Evolutionary conservation across 1,284 basidiomycete species (phyloP).

Genomic region (Earliella scabrosa): DNA sequence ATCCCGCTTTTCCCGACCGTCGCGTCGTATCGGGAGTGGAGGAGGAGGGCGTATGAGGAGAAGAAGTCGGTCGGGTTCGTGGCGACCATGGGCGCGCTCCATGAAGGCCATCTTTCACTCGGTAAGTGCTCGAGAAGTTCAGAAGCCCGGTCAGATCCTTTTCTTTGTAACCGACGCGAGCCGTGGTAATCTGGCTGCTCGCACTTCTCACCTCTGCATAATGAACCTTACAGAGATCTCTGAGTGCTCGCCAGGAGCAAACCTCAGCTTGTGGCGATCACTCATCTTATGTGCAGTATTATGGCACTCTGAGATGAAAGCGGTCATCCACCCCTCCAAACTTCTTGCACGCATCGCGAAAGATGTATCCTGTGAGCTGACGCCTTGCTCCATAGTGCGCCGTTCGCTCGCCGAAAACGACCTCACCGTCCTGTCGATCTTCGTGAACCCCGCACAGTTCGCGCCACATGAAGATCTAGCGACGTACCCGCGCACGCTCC

Average conservation of each 20-base stretch:
- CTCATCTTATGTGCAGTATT: no score
- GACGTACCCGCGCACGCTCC: slow-evolving; percentile 88
- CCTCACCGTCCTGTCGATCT: slow-evolving; percentile 91
- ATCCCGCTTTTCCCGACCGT: slow-evolving; percentile 83
- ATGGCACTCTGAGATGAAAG: no score
- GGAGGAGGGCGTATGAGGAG: slow-evolving; percentile 61
- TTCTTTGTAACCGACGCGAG: no score
- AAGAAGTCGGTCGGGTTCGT: slow-evolving; percentile 87
- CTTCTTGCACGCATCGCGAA: no score
- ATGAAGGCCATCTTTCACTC: slow-evolving; percentile 90
- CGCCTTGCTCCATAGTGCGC: slow-evolving; percentile 49
- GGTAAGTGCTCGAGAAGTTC: slow-evolving; percentile 50
- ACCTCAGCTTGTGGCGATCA: no score
- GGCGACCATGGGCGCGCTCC: slow-evolving; percentile 97
- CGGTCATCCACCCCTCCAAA: no score
- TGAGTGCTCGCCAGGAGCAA: no score
- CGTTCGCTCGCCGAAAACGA: slow-evolving; percentile 82
- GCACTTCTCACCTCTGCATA: no score
- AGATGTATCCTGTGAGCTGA: neutral
- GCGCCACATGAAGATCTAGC: slow-evolving; percentile 94
- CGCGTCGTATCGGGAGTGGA: slow-evolving; percentile 77
- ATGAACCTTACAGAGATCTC: no score
- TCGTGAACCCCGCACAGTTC: slow-evolving; percentile 98
- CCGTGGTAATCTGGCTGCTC: no score
- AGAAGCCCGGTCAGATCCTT: no score